A percentile compares a stretch with the other conserved stretches of the same genome.
These are phyloP conservation scores for Ramaria rubella DNA, from an alignment of 768 basidiomycete genomes.

Conservation along the genomic window DNA sequence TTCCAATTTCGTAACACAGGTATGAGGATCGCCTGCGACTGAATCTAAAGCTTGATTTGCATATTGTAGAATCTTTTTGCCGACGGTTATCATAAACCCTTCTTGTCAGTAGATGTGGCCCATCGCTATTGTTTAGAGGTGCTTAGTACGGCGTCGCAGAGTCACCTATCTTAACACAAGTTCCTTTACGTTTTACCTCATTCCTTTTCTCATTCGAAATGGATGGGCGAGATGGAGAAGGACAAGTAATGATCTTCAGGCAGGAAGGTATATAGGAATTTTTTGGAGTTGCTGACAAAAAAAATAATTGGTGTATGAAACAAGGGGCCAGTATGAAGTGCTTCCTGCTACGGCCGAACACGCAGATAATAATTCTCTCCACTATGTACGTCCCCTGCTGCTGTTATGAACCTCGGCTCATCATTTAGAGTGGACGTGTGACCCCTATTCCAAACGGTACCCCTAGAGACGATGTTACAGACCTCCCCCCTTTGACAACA, in stretches of 20 bases:
- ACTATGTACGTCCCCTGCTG: neutral
- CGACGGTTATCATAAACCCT: conserved; percentile 84
- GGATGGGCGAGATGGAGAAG: conserved; percentile 15
- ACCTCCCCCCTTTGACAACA: conserved; percentile 41
- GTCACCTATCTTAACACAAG: conserved; percentile 90
- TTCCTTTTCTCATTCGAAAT: conserved; percentile 47
- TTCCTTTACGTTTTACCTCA: conserved; percentile 77
- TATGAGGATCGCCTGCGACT: too few relatives aligned
- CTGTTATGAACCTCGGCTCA: neutral
- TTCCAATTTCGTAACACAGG: conserved; percentile 85
- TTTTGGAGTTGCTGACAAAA: neutral
- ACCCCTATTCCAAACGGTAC: neutral
- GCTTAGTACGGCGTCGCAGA: conserved; percentile 32
- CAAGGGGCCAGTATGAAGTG: neutral
- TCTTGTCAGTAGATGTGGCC: conserved; percentile 50
- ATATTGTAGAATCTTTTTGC: conserved; percentile 37
- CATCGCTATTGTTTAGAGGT: neutral
- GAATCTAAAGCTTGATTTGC: neutral
- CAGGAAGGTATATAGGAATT: neutral
- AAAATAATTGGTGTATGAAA: neutral
- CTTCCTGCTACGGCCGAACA: neutral
- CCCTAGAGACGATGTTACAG: neutral
- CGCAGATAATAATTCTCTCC: neutral
- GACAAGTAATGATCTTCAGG: neutral
- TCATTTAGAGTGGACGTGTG: neutral